phyloP scores from a whole-genome alignment of 2,329 filamentous ascomycete species.

The Mycosphaerella sp. region DNA sequence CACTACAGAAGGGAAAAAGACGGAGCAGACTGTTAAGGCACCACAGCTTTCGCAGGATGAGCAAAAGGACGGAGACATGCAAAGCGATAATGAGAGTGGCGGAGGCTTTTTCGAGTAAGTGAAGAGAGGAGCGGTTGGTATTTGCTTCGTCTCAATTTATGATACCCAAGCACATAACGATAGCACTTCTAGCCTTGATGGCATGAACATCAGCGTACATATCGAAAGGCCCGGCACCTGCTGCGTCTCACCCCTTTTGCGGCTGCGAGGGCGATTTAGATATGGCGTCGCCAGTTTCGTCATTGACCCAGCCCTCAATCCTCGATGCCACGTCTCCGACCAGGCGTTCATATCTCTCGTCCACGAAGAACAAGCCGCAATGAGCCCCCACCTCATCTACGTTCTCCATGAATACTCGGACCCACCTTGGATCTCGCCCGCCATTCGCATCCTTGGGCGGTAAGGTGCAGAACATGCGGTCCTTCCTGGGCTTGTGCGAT shows the following conservation, averaged over 20 bases:
- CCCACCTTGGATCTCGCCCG: slow-evolving; percentile 63
- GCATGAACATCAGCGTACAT: neutral
- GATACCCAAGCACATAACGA: slow-evolving; percentile 7
- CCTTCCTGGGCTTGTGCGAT: slow-evolving; percentile 41
- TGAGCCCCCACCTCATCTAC: slow-evolving; percentile 83
- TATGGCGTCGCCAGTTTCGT: slow-evolving; percentile 9
- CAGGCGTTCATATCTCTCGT: slow-evolving; percentile 42
- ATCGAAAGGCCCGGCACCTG: neutral
- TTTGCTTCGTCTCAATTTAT: neutral
- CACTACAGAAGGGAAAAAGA: neutral
- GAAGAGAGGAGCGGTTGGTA: neutral
- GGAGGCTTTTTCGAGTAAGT: slow-evolving; percentile 33
- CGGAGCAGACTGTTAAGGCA: neutral
- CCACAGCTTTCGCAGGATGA: neutral
- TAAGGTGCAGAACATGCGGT: slow-evolving; percentile 73
- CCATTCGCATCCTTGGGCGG: slow-evolving; percentile 54
- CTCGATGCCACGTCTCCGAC: slow-evolving; percentile 35
- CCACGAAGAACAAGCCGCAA: slow-evolving; percentile 70
- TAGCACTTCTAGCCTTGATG: neutral
- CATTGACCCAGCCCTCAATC: slow-evolving; percentile 33
- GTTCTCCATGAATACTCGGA: slow-evolving; percentile 70
- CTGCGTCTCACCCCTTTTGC: neutral
- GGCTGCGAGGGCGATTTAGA: neutral
- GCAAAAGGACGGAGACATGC: slow-evolving; percentile 15
- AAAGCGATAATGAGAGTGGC: slow-evolving; percentile 33